Evolutionary conservation across 2,329 filamentous ascomycete genomes (phyloP).

Genomic region (Cladosporium cucumerinum): DNA sequence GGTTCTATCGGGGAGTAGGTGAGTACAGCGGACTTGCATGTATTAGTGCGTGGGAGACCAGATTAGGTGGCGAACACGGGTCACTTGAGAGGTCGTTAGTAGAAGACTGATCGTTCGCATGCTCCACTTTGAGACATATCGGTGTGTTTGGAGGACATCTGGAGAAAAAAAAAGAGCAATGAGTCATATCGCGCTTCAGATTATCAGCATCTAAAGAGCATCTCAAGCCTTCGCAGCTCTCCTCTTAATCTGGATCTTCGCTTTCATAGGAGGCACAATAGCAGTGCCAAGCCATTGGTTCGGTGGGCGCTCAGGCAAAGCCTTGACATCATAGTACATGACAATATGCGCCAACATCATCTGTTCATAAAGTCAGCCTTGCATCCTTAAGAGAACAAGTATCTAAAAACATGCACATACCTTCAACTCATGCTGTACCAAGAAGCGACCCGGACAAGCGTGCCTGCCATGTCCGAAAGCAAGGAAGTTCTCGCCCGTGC

Average conservation of each 20-base stretch:
- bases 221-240: background rate
- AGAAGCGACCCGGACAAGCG: slow-evolving; percentile 39
- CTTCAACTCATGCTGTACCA: slow-evolving; percentile 35
- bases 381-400: background rate
- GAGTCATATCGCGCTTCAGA: background rate
- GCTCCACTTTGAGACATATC: background rate
- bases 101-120: background rate
- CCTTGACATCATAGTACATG: slow-evolving; percentile 39
- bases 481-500: slow-evolving; percentile 30
- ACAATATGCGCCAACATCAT: slow-evolving; percentile 38
- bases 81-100: background rate
- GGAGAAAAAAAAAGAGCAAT: background rate
- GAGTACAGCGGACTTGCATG: background rate
- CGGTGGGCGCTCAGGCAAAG: slow-evolving; percentile 27
- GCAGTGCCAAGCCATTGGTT: slow-evolving; percentile 23
- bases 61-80: background rate
- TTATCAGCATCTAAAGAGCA: background rate
- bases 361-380: slow-evolving; percentile 22
- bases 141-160: background rate
- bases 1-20: background rate
- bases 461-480: slow-evolving; percentile 32
- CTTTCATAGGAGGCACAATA: slow-evolving; percentile 24
- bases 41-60: background rate
- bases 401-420: background rate
- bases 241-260: slow-evolving; percentile 10